Base-by-base conservation (phyloP, 2,329 filamentous ascomycete species). In the Fusarium kyushuense region DNA sequence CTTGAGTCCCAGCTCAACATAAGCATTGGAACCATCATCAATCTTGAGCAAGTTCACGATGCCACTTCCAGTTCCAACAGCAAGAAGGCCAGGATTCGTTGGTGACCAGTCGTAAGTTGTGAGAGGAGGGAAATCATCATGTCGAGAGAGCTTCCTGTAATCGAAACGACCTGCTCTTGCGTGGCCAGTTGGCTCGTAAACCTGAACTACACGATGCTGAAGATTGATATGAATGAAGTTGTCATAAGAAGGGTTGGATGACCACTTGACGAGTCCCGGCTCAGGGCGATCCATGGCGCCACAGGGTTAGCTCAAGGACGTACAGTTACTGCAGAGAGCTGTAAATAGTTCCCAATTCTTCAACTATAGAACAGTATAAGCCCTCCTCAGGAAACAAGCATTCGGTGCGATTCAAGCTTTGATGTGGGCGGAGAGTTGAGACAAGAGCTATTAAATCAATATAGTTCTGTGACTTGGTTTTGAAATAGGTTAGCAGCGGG, bases 1-100 rank as follows among this genome's bases (percentile, higher is more conserved):
- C 76, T 92, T 93, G 46, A 94, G 86, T 21, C 87, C 87, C 63
- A 94, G 87, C 49, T 91, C 88, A 48, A 88, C 76, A 68, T 87
- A 87, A 33, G 84, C 86, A 73, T 87, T 93, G 53, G 85, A 90
- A 67, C 88, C 86, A 70, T 92, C 89, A 73, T 93, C 89, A 47
- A 96, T 86, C 63, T 89, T 86, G 57, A 96, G 80, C 21, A 96
- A 81, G 66, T 91, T 90, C 66, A 94, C 91, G 57, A 93, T 88
- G 48, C 93, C 93, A 38, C 89, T 89, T 16, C 89, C 86, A 13
- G 91, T 92, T 40, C 93, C 93, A 29, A 96, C 86, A 23, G 91
- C 92, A 40, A 96, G 86, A 11, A 94, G 82, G 52, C 89, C 88
- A 32, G 84, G 81, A n/a, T 86, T 81, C 30, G 82, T 83, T 27